Evolutionary conservation across 345 rosid species (phyloP), one percentile per base, ranked within the genome.

Genomic region (Cochlearia excelsa): DNA sequence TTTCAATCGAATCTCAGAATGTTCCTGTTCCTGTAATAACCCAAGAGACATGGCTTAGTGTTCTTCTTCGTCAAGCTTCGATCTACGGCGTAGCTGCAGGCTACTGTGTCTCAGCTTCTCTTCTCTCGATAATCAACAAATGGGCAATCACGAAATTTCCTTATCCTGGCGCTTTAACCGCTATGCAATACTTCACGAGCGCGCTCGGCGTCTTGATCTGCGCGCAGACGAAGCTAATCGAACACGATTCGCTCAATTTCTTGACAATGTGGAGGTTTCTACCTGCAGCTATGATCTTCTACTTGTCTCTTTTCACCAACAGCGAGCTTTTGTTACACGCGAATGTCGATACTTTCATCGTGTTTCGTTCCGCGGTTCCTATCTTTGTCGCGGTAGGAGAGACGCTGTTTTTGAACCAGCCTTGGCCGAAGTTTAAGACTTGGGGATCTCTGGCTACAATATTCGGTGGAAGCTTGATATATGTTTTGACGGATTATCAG

Each of bases 121-220:
- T 93, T 57, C 94, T 89, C 53, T 93, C 97, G 6, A 87, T 93
- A 76, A 89, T 93, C 77, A 89, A 93, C 79, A 93, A 93, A 77
- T 93, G 96, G 97, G 97, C 99, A 6, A 66, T 93, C 61, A 93
- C 85, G 95, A 84, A 85, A 68, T 93, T 93, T 66, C 99, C 99
- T 34, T 89, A 87, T 57, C 99, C 99, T 0, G 97, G 99, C 30
- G 96, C 97, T 1, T 78, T 93, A 11, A 93, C 99, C 1, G 99
- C 97, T 16, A 66, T 93, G 60, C 96, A 93, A 70, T 93, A 93
- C 76, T 77, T 93, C 46, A 85, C 92, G 1, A 89, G 99, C 71
- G 85, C 87, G 3, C 80, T 90, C 39, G 99, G 99, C 33, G 99
- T 93, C 1, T 7, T 83, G 7, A 5, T 85, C 28, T 85, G 72